phyloP scores from a whole-genome alignment of 805 yeast species.

The Scheffersomyces lignosus region DNA sequence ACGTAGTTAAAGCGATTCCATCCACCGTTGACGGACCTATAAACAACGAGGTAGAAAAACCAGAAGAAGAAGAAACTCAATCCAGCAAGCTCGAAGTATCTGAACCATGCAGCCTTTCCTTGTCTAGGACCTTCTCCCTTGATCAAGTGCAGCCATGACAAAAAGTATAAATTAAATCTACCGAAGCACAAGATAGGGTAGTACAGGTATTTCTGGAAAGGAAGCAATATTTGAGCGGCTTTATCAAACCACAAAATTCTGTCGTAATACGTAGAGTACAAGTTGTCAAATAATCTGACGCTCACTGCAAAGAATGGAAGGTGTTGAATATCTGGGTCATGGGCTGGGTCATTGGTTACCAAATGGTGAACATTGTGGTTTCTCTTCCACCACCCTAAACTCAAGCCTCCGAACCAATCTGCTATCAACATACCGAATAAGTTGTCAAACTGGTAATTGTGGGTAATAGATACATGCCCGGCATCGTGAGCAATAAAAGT shows the following conservation, averaged over 20 bases:
- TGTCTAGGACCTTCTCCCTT: slow-evolving; percentile 75
- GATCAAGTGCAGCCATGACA: slow-evolving; percentile 76
- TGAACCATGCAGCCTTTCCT: slow-evolving; percentile 85
- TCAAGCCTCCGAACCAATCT: slow-evolving; percentile 81
- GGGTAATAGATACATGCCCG: slow-evolving; percentile 83
- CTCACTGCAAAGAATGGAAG: slow-evolving; percentile 89
- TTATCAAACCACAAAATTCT: slow-evolving; percentile 65
- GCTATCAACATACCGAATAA: slow-evolving; percentile 72
- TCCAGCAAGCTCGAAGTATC: slow-evolving; percentile 76
- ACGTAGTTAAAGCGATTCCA: slow-evolving; percentile 58
- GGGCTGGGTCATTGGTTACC: slow-evolving; percentile 89
- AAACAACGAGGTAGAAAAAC: slow-evolving; percentile 71
- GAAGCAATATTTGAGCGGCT: slow-evolving; percentile 57
- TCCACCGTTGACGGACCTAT: slow-evolving; percentile 50
- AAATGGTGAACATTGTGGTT: slow-evolving; percentile 93
- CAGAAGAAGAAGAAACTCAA: slow-evolving; percentile 70
- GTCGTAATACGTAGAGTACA: slow-evolving; percentile 81
- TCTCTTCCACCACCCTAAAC: slow-evolving; percentile 93
- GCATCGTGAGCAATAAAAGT: slow-evolving; percentile 90
- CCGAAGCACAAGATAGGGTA: slow-evolving; percentile 83
- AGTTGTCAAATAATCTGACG: slow-evolving; percentile 61
- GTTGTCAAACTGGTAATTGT: slow-evolving; percentile 74
- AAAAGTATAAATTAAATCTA: slow-evolving; percentile 77
- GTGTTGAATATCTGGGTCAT: slow-evolving; percentile 94
- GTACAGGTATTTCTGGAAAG: slow-evolving; percentile 66